Conservation (phyloP, 306 rosid genomes). For the Vicia villosa region DNA sequence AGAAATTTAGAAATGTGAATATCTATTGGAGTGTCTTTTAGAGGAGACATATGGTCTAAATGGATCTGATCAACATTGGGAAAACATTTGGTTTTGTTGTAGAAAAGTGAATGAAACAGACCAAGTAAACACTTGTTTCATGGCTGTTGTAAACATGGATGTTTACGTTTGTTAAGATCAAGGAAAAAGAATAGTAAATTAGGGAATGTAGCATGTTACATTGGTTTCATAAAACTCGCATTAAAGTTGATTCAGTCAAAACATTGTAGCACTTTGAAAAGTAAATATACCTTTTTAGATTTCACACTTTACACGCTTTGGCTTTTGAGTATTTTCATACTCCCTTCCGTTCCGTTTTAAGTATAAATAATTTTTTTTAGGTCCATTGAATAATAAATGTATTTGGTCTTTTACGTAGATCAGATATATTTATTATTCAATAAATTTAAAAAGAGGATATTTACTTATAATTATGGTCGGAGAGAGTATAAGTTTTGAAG, state of each 20-base stretch:
- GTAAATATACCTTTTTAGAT: conserved; percentile 20
- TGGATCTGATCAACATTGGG: conserved; percentile 19
- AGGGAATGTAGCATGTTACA: conserved; percentile 16
- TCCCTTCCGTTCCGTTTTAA: no score
- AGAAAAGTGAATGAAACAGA: conserved; percentile 34
- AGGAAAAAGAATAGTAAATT: conserved; percentile 20
- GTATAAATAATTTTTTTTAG: no score
- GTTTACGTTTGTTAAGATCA: conserved; percentile 28
- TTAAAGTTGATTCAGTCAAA: not conserved
- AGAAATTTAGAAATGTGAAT: conserved; percentile 36
- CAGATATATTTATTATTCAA: no score
- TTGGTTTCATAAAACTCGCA: conserved; percentile 31
- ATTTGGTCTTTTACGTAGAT: no score
- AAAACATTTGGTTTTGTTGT: conserved; percentile 5
- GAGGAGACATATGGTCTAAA: conserved; percentile 35
- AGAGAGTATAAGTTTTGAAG: no score
- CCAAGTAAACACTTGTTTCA: conserved; percentile 16
- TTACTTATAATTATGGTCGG: no score
- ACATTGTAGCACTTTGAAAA: conserved; percentile 12
- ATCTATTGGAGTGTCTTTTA: conserved; percentile 33
- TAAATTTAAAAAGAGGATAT: no score
- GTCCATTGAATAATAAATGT: no score
- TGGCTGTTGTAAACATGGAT: conserved; percentile 33
- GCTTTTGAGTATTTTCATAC: not conserved
- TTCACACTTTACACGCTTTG: not conserved